These are phyloP conservation scores for Bisporella sp. DNA, from an alignment of 2,329 filamentous ascomycete genomes.

Conservation along the genomic window DNA sequence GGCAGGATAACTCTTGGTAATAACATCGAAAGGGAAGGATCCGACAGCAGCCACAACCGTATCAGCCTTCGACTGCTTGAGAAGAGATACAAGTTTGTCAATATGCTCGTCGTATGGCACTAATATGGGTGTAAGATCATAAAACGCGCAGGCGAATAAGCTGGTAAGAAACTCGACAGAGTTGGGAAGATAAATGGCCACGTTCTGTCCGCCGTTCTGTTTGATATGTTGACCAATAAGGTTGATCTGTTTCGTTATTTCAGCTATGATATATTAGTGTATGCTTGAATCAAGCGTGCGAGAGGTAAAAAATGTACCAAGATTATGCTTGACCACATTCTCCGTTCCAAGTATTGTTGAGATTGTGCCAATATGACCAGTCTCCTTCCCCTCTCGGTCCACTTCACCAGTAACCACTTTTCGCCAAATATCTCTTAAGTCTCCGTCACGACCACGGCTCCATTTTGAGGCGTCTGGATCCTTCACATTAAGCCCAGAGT, in stretches of 20 bases:
- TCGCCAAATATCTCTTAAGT: constrained; percentile 87
- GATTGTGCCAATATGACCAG: constrained; percentile 60
- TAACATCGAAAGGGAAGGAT: constrained; percentile 70
- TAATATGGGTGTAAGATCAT: constrained; percentile 70
- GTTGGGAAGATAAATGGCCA: constrained; percentile 89
- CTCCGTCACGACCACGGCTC: constrained; percentile 76
- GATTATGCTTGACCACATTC: constrained; percentile 64
- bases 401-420: constrained; percentile 58
- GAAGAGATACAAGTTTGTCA: constrained; percentile 48
- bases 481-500: constrained; percentile 73
- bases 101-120: constrained; percentile 74
- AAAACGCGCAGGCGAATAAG: constrained; percentile 85
- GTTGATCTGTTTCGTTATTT: constrained; percentile 80
- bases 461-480: constrained; percentile 75
- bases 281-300: neutral
- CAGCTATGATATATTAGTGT: constrained; percentile 38
- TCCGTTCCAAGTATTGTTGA: constrained; percentile 74
- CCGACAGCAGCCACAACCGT: constrained; percentile 79
- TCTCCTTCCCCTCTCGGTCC: constrained; percentile 53
- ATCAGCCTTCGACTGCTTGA: constrained; percentile 69
- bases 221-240: constrained; percentile 73
- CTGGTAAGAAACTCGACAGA: constrained; percentile 79
- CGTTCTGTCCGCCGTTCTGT: constrained; percentile 63
- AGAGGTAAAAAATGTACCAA: constrained; percentile 37
- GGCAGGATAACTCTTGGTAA: constrained; percentile 61